Base-by-base conservation (phyloP, 306 rosid genomes). In the Oxytropis ochrocephala region DNA sequence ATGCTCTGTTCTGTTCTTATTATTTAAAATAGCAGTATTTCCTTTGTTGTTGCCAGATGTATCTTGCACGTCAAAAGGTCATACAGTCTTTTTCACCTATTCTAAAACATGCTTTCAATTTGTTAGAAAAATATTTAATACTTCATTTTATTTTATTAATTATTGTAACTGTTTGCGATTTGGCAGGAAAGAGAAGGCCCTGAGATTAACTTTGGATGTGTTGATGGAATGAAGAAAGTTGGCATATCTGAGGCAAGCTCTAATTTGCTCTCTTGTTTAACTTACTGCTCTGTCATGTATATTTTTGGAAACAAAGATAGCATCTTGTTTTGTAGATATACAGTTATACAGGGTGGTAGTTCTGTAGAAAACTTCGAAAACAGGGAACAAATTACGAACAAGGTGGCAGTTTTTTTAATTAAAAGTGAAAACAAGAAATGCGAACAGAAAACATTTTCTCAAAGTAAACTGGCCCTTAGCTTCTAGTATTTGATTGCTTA, bases 211-310 rank as follows among this genome's bases (percentile, higher is more conserved):
- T 93, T 93, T 82, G 89, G 94, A 80, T 82, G 76, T 75, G 81
- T 74, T 33, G 67, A 78, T 51, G 87, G 86, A 61, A 63, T 64
- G 29, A 86, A 79, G 78, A 85, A 84, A 27, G 80, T 90, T 64
- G 67, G 73, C 76, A 73, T 93, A 80, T 85, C 94, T 19, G 96
- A 93, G 98, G 98, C 87, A 82, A 87, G 87, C 74, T 82, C 64
- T 11, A 60, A 29, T 63, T 41, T 63, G 12, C 35, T 64, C 18
- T 43, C 39, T 11, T 55, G 42, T 52, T 49, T 71, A 57, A 30
- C 32, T 19, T 7, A 6, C 14, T 70, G 44, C 27, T 69, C 41
- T 70, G 3, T 66, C 71, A 8, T 72, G 17, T 42, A 66, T 11
- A 10, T 52, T 59, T 59, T 49, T 32, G 69, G 35, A 10, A 47